Evolutionary conservation across 2,329 filamentous ascomycete species (phyloP), one percentile per base, ranked within the genome.

Genomic region (Mariannaea elegans): DNA sequence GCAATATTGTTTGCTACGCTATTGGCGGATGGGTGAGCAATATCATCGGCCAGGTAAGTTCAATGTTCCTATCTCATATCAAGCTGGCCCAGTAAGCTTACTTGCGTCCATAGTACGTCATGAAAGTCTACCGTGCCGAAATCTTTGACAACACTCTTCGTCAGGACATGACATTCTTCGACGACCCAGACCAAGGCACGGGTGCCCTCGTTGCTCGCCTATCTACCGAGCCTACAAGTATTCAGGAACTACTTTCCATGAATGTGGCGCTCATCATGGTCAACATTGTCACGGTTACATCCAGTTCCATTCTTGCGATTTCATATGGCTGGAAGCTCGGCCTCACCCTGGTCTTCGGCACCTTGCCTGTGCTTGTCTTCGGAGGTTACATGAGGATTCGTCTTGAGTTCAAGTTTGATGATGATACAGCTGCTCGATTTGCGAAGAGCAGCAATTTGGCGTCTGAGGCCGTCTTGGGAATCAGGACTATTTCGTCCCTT

Each of bases 81-180:
- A 13, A 16, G 14, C 6, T 23, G 12, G 4, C n/a, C 12, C 9
- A 14, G 6, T 2, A 16, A 24, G 19, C 31, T 63, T 16, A 59
- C 16, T 10, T 5, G 8, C 18, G 14, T 8, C n/a, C 5, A 16
- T 46, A 75, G 69, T 54, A 74, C 21, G 60, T 77, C 23, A 75
- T 76, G 66, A 71, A 65, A 12, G 63, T 66, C 7, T 79, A 78
- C 34, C 76, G 78, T 2, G 60, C 65, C 8, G 76, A 80, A 45
- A 67, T 79, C n/a, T 80, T 88, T 55, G 75, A 79, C 45, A 83
- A 81, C 47, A 81, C 84, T 1, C 75, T 88, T 6, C 77, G 80
- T 18, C 84, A 87, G 66, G 82, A 86, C 59, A 83, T 87, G 71
- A 62, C 75, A 10, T 81, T 81, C 66, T 81, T 80, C 59, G 78